Percentiles rank a stretch among this genome's conserved stretches.
These are phyloP conservation scores for Cryptococcus sp. DNA, from an alignment of 1,284 basidiomycete species.

Conservation along the genomic window DNA sequence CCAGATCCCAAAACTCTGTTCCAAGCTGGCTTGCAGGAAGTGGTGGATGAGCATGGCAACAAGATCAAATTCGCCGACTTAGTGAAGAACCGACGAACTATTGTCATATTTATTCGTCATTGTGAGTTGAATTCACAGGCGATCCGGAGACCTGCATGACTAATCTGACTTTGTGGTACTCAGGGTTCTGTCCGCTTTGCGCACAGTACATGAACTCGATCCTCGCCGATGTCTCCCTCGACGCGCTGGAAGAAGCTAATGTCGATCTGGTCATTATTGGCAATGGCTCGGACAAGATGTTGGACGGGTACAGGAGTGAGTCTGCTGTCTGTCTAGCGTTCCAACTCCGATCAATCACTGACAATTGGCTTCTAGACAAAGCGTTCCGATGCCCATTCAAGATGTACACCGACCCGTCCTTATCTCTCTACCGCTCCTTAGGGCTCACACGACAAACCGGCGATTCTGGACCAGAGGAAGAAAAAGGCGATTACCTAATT, in stretches of 20 bases:
- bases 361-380: conserved; percentile 28
- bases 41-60: conserved; percentile 68
- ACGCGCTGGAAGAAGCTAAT: conserved; percentile 60
- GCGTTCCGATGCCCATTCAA: conserved; percentile 60
- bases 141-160: neutral
- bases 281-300: conserved; percentile 58
- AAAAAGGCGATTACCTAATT: conserved; percentile 60
- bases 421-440: conserved; percentile 68
- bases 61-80: conserved; percentile 71
- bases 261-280: conserved; percentile 66
- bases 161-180: neutral
- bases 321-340: neutral
- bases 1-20: conserved; percentile 54
- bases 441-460: conserved; percentile 68
- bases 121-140: conserved; percentile 26
- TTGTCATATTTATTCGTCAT: conserved; percentile 62
- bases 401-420: conserved; percentile 76
- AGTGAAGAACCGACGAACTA: conserved; percentile 60
- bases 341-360: neutral
- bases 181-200: conserved; percentile 67
- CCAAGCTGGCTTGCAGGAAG: conserved; percentile 63
- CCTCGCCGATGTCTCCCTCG: conserved; percentile 58
- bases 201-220: conserved; percentile 82
- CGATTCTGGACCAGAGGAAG: conserved; percentile 57
- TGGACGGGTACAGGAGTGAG: conserved; percentile 35